These are phyloP conservation scores for Aspergillus saccharolyticus DNA, from an alignment of 495 filamentous ascomycete species.

Conservation along the genomic window DNA sequence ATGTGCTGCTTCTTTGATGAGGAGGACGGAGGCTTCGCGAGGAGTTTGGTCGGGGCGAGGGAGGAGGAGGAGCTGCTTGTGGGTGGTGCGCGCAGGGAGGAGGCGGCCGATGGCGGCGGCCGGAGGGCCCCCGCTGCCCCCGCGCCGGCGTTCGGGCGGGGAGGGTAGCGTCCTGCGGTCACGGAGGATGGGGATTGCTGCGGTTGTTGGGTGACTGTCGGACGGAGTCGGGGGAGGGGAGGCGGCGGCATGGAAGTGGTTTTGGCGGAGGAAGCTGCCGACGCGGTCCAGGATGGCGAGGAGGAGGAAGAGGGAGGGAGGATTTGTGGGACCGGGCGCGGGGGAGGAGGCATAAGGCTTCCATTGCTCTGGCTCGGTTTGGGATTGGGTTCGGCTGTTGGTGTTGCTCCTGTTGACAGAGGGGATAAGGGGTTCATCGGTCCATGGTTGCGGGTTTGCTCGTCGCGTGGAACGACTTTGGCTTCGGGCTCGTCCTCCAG, in stretches of 20 bases:
- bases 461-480: not conserved
- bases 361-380: not conserved
- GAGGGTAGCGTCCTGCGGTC: constrained; percentile 17
- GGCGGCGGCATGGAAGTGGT: constrained; percentile 38
- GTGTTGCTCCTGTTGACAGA: not conserved
- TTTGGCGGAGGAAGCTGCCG: constrained; percentile 12
- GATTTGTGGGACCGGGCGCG: constrained; percentile 11
- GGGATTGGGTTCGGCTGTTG: not conserved
- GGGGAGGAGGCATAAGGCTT: constrained; percentile 10
- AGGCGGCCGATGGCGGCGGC: constrained; percentile 33
- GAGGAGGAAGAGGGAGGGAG: not conserved
- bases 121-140: constrained; percentile 18
- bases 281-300: not conserved
- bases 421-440: constrained; percentile 2
- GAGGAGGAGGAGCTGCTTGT: constrained; percentile 30
- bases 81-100: constrained; percentile 27
- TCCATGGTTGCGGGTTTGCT: constrained; percentile 10
- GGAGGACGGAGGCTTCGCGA: constrained; percentile 23
- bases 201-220: constrained; percentile 19
- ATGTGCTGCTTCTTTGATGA: constrained; percentile 54
- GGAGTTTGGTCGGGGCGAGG: constrained; percentile 29
- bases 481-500: constrained; percentile 20
- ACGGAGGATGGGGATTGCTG: constrained; percentile 9
- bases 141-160: constrained; percentile 11
- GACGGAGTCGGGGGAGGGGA: constrained; percentile 27